phyloP scores from a whole-genome alignment of 305 asterid species.

The Fraxinus albicans region DNA sequence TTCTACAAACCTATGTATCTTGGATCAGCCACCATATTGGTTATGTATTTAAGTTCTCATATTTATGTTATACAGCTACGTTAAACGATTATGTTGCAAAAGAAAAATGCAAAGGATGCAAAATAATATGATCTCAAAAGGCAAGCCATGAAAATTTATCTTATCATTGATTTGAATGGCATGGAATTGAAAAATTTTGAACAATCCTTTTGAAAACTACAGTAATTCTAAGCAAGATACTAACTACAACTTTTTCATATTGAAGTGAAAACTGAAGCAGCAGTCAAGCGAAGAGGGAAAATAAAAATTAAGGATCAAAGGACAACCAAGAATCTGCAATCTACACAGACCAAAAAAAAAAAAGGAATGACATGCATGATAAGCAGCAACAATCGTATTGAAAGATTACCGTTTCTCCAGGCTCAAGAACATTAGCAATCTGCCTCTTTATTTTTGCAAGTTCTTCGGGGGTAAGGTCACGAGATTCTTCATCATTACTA shows the following conservation, averaged over 20 bases:
- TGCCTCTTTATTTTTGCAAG: slow-evolving; percentile 85
- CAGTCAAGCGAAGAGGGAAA: slow-evolving; percentile 3
- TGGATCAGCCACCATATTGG: neutral
- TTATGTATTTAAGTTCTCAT: neutral
- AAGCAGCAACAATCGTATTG: slow-evolving; percentile 10
- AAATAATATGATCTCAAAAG: neutral
- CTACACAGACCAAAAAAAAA: neutral
- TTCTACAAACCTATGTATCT: neutral
- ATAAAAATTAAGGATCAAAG: neutral
- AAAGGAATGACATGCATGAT: neutral
- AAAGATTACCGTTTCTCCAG: slow-evolving; percentile 77
- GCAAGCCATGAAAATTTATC: neutral
- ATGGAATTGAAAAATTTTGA: neutral
- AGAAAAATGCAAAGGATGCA: neutral
- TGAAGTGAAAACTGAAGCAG: neutral
- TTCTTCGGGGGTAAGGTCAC: slow-evolving; percentile 64
- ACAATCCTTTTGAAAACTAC: neutral
- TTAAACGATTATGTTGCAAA: neutral
- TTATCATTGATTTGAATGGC: neutral
- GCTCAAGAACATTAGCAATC: slow-evolving; percentile 79
- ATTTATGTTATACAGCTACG: neutral
- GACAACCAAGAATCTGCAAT: slow-evolving; percentile 1
- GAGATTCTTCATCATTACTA: slow-evolving; percentile 44
- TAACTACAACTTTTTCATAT: neutral
- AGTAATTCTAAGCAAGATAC: neutral